Conservation (phyloP, 495 filamentous ascomycete genomes). For the Aspergillus bertholletiae region DNA sequence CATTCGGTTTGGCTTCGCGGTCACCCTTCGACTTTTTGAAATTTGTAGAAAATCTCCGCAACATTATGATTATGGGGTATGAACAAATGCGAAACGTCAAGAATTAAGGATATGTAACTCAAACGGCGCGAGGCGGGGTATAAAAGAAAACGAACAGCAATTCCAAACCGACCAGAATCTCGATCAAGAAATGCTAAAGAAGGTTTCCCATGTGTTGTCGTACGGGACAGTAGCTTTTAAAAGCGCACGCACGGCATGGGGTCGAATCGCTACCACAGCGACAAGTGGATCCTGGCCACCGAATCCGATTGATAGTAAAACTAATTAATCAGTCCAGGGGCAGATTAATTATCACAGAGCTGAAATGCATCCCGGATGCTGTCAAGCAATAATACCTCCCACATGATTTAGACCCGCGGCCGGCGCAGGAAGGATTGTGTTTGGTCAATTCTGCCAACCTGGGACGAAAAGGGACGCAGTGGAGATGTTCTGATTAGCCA, state of each 20-base stretch:
- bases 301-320: slow-evolving; percentile 13
- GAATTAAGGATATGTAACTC: slow-evolving; percentile 3
- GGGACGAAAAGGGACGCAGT: neutral
- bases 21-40: slow-evolving; percentile 50
- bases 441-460: neutral
- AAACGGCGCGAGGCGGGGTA: neutral
- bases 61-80: slow-evolving; percentile 31
- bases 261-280: neutral
- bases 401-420: slow-evolving; percentile 5
- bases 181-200: neutral
- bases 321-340: slow-evolving; percentile 8
- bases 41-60: slow-evolving; percentile 50
- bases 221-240: slow-evolving; percentile 8
- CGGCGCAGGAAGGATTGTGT: slow-evolving; percentile 1
- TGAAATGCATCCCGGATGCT: neutral
- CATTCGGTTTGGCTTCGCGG: slow-evolving; percentile 35
- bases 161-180: neutral
- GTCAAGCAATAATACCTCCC: slow-evolving; percentile 6
- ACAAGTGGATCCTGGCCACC: slow-evolving; percentile 11
- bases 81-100: slow-evolving; percentile 4
- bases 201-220: neutral
- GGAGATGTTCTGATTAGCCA: neutral
- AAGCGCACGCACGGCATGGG: slow-evolving; percentile 1
- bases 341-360: neutral
- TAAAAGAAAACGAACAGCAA: slow-evolving; percentile 1